Evolutionary conservation across 495 filamentous ascomycete genomes (phyloP).

Genomic region (Penicillium malachiteum): DNA sequence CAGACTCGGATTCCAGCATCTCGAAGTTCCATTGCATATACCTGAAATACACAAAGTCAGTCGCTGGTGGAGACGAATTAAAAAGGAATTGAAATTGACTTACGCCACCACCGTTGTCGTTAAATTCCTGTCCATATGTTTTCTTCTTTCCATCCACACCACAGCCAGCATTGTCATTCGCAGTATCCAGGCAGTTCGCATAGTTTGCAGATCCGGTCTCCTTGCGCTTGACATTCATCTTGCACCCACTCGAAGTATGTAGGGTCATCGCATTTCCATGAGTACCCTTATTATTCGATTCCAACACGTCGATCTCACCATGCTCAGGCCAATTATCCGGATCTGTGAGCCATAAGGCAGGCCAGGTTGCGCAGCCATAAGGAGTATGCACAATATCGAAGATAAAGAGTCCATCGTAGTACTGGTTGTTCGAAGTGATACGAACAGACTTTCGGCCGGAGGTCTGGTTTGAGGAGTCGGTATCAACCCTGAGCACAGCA

Average conservation of each 20-base stretch:
- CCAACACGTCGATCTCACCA: constrained; percentile 44
- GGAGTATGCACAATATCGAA: constrained; percentile 43
- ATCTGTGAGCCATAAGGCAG: constrained; percentile 57
- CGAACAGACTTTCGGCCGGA: constrained; percentile 46
- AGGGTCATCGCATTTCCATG: constrained; percentile 35
- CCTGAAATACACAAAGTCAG: constrained; percentile 3
- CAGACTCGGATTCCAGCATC: constrained; percentile 39
- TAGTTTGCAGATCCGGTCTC: constrained; percentile 24
- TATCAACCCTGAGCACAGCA: constrained; percentile 51
- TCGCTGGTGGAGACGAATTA: neutral
- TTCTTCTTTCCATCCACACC: constrained; percentile 28
- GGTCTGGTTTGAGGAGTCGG: constrained; percentile 26
- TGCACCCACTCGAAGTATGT: constrained; percentile 35
- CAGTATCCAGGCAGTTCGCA: constrained; percentile 18
- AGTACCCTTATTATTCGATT: constrained; percentile 33
- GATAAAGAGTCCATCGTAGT: constrained; percentile 46
- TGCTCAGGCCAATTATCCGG: constrained; percentile 51
- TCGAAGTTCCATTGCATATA: constrained; percentile 41
- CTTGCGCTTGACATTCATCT: constrained; percentile 39
- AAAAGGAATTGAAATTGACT: constrained; percentile 9
- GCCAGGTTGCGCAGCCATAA: constrained; percentile 48
- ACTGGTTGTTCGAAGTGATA: constrained; percentile 43
- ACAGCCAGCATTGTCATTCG: constrained; percentile 37
- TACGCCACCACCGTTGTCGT: constrained; percentile 40
- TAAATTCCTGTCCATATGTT: constrained; percentile 39